Evolutionary conservation across 192 early-diverging fungal species (phyloP).

Genomic region (Thoreauomyces humboldtii): DNA sequence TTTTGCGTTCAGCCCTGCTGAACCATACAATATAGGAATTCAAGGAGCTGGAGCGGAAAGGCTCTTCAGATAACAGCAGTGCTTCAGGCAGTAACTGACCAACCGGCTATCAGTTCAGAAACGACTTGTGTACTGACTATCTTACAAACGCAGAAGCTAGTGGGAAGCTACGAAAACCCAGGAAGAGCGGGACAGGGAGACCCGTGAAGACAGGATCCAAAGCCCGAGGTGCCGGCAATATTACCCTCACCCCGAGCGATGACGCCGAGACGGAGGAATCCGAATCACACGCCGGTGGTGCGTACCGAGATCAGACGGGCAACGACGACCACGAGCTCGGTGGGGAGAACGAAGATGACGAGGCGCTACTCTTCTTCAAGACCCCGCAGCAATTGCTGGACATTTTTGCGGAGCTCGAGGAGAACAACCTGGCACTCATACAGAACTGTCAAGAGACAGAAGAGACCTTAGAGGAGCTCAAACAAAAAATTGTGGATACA

Average conservation of each 20-base stretch:
- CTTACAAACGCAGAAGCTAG: too few species aligned
- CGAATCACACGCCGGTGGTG: slow-evolving; percentile 27
- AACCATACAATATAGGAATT: too few species aligned
- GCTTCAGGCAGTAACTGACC: too few species aligned
- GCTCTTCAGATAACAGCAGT: too few species aligned
- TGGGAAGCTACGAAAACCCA: too few species aligned
- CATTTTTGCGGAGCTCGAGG: slow-evolving; percentile 60
- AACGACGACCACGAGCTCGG: not conserved
- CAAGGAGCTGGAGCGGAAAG: too few species aligned
- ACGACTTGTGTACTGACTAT: too few species aligned
- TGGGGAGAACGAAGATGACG: slow-evolving; percentile 32
- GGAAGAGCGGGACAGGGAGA: too few species aligned
- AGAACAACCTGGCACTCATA: slow-evolving; percentile 59
- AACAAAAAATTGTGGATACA: slow-evolving; percentile 52
- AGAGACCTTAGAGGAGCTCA: slow-evolving; percentile 57
- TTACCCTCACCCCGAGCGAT: not conserved
- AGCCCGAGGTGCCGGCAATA: too few species aligned
- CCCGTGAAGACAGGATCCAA: too few species aligned
- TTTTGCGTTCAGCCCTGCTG: too few species aligned
- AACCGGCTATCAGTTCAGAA: too few species aligned
- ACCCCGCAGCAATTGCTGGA: slow-evolving; percentile 54
- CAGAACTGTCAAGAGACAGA: slow-evolving; percentile 65
- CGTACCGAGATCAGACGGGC: not conserved
- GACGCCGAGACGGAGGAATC: slow-evolving; percentile 18
- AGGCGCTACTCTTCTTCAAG: slow-evolving; percentile 48